These are phyloP conservation scores for Pyricularia sp. DNA, from an alignment of 2,329 filamentous ascomycete species.

Conservation along the genomic window DNA sequence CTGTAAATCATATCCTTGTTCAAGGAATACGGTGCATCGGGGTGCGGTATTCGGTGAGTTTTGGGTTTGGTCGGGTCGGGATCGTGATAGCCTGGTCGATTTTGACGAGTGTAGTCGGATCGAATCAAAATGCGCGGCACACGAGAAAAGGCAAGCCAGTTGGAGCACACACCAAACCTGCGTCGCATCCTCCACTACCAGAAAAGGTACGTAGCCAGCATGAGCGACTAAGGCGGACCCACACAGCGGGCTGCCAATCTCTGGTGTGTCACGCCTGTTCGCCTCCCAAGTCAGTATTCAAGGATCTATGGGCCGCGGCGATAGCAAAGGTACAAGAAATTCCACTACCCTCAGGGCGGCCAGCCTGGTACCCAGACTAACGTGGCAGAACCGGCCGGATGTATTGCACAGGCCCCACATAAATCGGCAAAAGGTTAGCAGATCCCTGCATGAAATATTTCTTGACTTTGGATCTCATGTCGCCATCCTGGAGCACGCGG, in stretches of 20 bases:
- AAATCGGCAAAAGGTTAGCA: background rate
- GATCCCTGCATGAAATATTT: background rate
- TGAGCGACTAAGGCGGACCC: background rate
- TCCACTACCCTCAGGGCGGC: background rate
- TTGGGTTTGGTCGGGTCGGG: background rate
- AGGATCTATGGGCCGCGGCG: background rate
- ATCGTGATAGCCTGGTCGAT: background rate
- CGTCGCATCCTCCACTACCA: background rate
- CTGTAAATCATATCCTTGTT: background rate
- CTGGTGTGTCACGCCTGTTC: background rate
- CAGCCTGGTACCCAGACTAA: background rate
- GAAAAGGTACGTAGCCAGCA: background rate
- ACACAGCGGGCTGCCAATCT: background rate
- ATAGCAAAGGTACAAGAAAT: background rate
- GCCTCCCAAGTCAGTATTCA: background rate
- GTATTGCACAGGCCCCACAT: background rate
- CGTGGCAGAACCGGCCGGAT: background rate
- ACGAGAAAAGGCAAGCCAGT: background rate
- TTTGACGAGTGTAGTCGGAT: background rate
- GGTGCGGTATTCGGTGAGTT: background rate
- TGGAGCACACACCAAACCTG: background rate
- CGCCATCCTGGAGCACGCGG: background rate
- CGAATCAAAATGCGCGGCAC: conserved; percentile 1
- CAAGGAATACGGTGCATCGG: background rate
- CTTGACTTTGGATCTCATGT: background rate